Evolutionary conservation across 2,329 filamentous ascomycete genomes (phyloP).

Genomic region (Metarhizium sp.): DNA sequence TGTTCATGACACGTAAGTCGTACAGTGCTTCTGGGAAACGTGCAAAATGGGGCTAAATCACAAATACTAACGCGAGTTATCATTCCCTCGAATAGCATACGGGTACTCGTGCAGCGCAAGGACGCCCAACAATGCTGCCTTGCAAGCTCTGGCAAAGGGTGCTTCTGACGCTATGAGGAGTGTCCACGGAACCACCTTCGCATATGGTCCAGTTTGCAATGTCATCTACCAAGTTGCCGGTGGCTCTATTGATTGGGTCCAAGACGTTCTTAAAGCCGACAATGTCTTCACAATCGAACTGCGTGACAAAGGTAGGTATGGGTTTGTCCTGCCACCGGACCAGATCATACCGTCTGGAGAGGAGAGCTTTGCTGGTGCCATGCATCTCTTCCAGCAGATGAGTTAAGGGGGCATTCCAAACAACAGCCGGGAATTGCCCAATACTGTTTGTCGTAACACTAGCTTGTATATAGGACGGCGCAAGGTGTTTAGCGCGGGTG

Average conservation of each 20-base stretch:
- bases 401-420: conserved; percentile 11
- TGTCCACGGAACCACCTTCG: conserved; percentile 29
- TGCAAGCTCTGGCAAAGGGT: conserved; percentile 37
- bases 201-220: conserved; percentile 44
- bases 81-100: conserved; percentile 44
- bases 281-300: conserved; percentile 32
- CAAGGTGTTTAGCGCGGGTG: not conserved
- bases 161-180: conserved; percentile 40
- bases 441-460: not conserved
- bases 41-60: not conserved
- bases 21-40: conserved; percentile 11
- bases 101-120: conserved; percentile 46
- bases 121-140: conserved; percentile 35
- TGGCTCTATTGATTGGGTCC: conserved; percentile 35
- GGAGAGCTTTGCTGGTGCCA: conserved; percentile 38
- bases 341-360: conserved; percentile 34
- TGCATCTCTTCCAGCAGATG: conserved; percentile 46
- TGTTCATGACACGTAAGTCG: conserved; percentile 51
- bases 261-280: conserved; percentile 31
- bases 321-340: conserved; percentile 32
- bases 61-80: conserved; percentile 10
- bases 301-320: conserved; percentile 24
- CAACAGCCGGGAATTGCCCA: not conserved
- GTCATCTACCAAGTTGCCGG: conserved; percentile 51
- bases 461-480: not conserved